A percentile compares a stretch with the other conserved stretches of the same genome.
These are phyloP conservation scores for Leishmania tarentolae DNA, from an alignment of 208 protist species.

Conservation along the genomic window DNA sequence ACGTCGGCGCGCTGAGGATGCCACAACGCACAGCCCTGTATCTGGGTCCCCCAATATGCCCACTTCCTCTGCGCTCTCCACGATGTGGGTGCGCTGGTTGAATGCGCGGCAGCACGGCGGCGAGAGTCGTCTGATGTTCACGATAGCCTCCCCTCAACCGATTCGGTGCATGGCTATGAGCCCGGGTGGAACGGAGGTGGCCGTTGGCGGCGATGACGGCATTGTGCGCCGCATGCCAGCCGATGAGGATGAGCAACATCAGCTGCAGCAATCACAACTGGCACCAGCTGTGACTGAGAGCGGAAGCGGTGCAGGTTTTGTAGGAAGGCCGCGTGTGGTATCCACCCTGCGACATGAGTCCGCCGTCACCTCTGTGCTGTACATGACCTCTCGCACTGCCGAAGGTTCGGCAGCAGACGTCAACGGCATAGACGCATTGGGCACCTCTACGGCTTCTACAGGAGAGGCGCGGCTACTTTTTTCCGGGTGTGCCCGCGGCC, in stretches of 20 bases:
- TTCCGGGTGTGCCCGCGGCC: constrained; percentile 88
- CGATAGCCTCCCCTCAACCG: constrained; percentile 39
- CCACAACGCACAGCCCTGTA: not conserved
- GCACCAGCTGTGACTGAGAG: not conserved
- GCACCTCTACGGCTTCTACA: not conserved
- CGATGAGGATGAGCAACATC: constrained; percentile 33
- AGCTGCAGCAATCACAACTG: constrained; percentile 34
- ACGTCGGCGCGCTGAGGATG: not conserved
- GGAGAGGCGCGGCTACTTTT: constrained; percentile 49
- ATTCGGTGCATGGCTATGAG: constrained; percentile 59
- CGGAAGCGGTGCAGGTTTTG: constrained; percentile 23
- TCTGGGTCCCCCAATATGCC: not conserved
- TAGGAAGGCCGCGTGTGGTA: constrained; percentile 10
- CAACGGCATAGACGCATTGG: not conserved
- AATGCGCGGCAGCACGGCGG: constrained; percentile 66
- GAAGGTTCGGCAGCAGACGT: not conserved
- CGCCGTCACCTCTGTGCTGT: constrained; percentile 62
- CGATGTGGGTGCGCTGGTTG: constrained; percentile 68
- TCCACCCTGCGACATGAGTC: constrained; percentile 35
- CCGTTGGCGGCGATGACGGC: constrained; percentile 57
- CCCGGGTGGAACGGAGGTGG: constrained; percentile 51
- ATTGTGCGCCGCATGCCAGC: constrained; percentile 46
- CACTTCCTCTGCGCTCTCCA: not conserved
- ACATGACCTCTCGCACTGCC: constrained; percentile 50
- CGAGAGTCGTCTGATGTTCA: constrained; percentile 40